Conservation (phyloP, 257 asterid genomes). For the Penstemon davidsonii region DNA sequence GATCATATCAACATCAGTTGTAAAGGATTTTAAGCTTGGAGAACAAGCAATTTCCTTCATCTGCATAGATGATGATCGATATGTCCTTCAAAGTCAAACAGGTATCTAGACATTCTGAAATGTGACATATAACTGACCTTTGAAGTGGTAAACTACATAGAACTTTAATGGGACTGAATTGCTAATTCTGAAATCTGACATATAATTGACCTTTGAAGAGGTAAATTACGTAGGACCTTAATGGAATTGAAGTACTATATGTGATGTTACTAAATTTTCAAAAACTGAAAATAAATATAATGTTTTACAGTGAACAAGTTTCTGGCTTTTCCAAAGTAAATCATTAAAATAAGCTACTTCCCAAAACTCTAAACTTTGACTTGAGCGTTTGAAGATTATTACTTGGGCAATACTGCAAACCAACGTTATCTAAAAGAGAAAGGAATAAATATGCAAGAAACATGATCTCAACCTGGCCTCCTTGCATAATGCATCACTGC, state of each 20-base stretch:
- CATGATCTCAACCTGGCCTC: not conserved
- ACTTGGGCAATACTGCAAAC: conserved; percentile 12
- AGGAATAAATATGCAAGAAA: not conserved
- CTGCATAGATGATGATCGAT: conserved; percentile 2
- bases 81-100: conserved; percentile 3
- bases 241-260: not conserved
- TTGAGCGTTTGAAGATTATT: conserved; percentile 14
- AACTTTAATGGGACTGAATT: not conserved
- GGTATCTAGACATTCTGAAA: not conserved
- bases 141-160: not conserved
- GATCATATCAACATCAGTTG: conserved; percentile 9
- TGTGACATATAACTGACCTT: not conserved
- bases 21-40: conserved; percentile 1
- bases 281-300: not conserved
- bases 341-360: conserved; percentile 2
- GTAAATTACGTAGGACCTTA: not conserved
- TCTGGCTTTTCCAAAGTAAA: not conserved
- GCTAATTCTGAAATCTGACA: not conserved
- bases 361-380: not conserved
- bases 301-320: not conserved
- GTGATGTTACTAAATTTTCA: not conserved
- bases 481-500: conserved; percentile 6
- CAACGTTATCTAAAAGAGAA: conserved; percentile 2
- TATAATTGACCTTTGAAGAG: conserved; percentile 5
- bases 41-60: not conserved